These are phyloP conservation scores for Lasiosphaeris hirsuta DNA, from an alignment of 495 filamentous ascomycete species.

Conservation along the genomic window DNA sequence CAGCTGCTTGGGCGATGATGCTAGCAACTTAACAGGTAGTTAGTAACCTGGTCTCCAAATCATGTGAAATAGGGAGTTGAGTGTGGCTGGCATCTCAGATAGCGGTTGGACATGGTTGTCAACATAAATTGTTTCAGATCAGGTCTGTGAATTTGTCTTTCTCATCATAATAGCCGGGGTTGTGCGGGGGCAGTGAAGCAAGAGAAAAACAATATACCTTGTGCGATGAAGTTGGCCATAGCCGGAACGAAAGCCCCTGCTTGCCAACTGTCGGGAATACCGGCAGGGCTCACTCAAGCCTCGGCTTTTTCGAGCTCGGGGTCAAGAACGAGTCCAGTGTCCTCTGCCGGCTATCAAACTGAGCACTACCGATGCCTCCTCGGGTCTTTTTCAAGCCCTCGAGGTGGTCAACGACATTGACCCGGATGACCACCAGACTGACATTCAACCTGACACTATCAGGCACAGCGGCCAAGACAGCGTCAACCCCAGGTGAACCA, in stretches of 20 bases:
- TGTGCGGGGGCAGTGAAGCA: background rate
- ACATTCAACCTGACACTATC: slow-evolving; percentile 15
- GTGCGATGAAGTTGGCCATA: background rate
- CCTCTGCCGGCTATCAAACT: slow-evolving; percentile 67
- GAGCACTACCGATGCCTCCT: slow-evolving; percentile 72
- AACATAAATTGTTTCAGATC: slow-evolving; percentile 65
- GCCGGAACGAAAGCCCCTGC: background rate
- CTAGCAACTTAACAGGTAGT: slow-evolving; percentile 11
- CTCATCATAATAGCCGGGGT: slow-evolving; percentile 54
- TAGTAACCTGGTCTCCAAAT: slow-evolving; percentile 18
- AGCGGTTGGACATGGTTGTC: slow-evolving; percentile 71
- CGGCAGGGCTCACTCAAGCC: slow-evolving; percentile 16
- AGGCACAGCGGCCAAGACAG: slow-evolving; percentile 4
- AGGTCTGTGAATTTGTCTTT: slow-evolving; percentile 73
- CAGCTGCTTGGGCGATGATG: too few relatives aligned
- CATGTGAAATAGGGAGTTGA: slow-evolving; percentile 8
- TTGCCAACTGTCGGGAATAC: background rate
- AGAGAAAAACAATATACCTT: slow-evolving; percentile 34
- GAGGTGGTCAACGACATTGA: slow-evolving; percentile 68
- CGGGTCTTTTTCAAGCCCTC: slow-evolving; percentile 68
- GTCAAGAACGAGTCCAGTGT: slow-evolving; percentile 72
- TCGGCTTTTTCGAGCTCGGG: slow-evolving; percentile 49
- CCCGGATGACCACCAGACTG: slow-evolving; percentile 41
- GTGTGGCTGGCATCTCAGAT: slow-evolving; percentile 54
- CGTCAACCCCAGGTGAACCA: slow-evolving; percentile 3